Base-by-base conservation (phyloP, 2,329 filamentous ascomycete species). In the Nemania serpens region DNA sequence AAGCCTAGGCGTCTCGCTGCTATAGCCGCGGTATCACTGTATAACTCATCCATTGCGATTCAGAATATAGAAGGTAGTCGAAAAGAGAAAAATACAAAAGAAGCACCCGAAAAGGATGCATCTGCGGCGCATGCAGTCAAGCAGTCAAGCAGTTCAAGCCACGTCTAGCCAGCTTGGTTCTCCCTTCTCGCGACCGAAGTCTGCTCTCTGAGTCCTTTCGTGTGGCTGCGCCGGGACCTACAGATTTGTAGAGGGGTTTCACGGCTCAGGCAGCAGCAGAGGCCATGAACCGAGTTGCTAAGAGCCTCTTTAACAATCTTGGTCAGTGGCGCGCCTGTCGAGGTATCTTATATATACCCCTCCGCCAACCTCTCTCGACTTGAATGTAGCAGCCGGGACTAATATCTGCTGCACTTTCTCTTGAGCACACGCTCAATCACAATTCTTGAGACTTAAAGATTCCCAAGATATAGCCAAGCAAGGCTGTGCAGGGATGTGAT, bases 11-110 rank as follows among this genome's bases (percentile, higher is more conserved):
- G 52, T 43, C 33, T 34, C 46, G 52, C 55, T 46, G 20, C 48
- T 29, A 52, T 46, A 47, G 57, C 46, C 25, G 34, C 54, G 33
- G 41, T 52, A 51, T 59, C 59, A 60, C 53, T 60, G 56, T 47
- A 59, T 55, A 60, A 64, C 55, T 53, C 57, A 61, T 61, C 55
- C 57, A 59, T 61, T 61, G 54, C 55, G 52, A 66, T 63, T 65
- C 65, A 65, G 66, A 64, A 68, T 66, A 68, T 66, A 67, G 58
- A 63, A 66, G 64, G 59, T 58, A 63, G 66, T 67, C 39, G 64
- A 62, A 68, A 65, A 62, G 55, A 53, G 55, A 61, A 62, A n/a
- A 66, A 66, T 61, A 63, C 58, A 64, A 64, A 67, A 58, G 56
- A 50, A 57, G 61, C 55, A 51, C 51, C 63, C 18, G 50, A 49